Base-by-base conservation (phyloP, 2,329 filamentous ascomycete species). In the Rutstroemia sydowiana region DNA sequence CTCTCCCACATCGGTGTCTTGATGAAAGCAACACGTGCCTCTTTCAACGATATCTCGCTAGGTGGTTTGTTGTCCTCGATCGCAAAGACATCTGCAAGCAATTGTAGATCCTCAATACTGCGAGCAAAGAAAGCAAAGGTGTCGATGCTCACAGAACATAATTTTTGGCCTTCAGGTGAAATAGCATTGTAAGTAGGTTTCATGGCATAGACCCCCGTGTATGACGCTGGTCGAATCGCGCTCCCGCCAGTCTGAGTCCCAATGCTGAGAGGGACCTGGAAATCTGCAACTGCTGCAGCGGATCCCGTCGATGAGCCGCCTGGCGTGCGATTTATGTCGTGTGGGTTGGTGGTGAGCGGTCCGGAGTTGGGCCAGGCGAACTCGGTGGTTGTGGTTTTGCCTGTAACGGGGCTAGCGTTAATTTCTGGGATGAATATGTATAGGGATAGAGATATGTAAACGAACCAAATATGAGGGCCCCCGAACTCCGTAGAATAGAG, bases 271-370 rank as follows among this genome's bases (percentile, higher is more conserved):
- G 82, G 78, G 0, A 73, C 75, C 56, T 85, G 82, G 44, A 76
- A 75, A 55, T 85, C 82, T 5, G 70, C 81, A 0, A 86, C 81
- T 0, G 79, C 81, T 0, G 82, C 81, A 0, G 72, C 82, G 0
- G 82, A 84, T 0, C 83, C 83, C 0, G 81, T 78, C 0, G 80
- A 84, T 0, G 81, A 85, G 44, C 83, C 82, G 0, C 82, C 82
- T 0, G 83, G 82, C 0, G 82, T 85, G 7, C 73, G 71, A 0
- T 53, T 52, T 0, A 66, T 54, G 52, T 74, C 67, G 52, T 77
- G 75, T 0, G 82, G 78, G 62, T 86, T 87, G 6, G 65, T 60
- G 1, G 79, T 82, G 48, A 70, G 70, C 1, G 75, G 71, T 0
- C 80, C 80, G 9, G 69, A 63, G 1, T 71, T 71, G 0, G 73